phyloP scores from a whole-genome alignment of 192 early-diverging fungal genomes.

The Phycomyces blakesleeanus region DNA sequence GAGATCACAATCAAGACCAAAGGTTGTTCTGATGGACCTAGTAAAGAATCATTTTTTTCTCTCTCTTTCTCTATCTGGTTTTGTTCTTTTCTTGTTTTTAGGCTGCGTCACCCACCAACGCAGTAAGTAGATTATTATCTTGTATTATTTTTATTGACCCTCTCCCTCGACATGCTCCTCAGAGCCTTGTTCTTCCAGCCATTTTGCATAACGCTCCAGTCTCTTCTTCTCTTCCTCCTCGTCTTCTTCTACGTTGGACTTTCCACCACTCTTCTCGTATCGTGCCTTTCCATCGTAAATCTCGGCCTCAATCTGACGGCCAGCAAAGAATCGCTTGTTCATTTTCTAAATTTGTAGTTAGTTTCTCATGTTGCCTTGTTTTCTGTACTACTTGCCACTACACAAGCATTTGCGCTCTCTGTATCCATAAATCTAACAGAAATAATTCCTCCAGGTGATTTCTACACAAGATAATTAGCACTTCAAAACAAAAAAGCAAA shows the following conservation, averaged over 20 bases:
- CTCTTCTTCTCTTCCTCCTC: constrained; percentile 75
- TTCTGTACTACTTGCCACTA: constrained; percentile 55
- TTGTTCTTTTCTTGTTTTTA: too few relatives aligned
- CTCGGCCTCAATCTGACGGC: constrained; percentile 70
- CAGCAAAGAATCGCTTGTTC: constrained; percentile 90
- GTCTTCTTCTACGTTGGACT: constrained; percentile 45
- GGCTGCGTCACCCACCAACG: too few relatives aligned
- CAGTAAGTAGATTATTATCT: too few relatives aligned
- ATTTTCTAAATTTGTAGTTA: constrained; percentile 56
- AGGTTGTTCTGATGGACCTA: too few relatives aligned
- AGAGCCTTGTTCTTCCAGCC: constrained; percentile 66
- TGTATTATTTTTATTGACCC: neutral
- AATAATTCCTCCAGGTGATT: constrained; percentile 77
- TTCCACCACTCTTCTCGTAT: constrained; percentile 58
- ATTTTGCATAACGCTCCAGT: constrained; percentile 83
- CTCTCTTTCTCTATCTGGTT: too few relatives aligned
- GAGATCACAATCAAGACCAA: constrained; percentile 5
- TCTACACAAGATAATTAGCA: constrained; percentile 35
- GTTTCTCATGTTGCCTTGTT: too few relatives aligned
- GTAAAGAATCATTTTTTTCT: too few relatives aligned
- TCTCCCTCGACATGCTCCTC: neutral
- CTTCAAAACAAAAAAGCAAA: neutral
- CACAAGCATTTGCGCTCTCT: constrained; percentile 74
- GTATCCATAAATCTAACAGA: constrained; percentile 85
- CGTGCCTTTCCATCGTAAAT: constrained; percentile 81